Conservation (phyloP, 2,329 filamentous ascomycete species). For the Aspergillus costaricaensis region DNA sequence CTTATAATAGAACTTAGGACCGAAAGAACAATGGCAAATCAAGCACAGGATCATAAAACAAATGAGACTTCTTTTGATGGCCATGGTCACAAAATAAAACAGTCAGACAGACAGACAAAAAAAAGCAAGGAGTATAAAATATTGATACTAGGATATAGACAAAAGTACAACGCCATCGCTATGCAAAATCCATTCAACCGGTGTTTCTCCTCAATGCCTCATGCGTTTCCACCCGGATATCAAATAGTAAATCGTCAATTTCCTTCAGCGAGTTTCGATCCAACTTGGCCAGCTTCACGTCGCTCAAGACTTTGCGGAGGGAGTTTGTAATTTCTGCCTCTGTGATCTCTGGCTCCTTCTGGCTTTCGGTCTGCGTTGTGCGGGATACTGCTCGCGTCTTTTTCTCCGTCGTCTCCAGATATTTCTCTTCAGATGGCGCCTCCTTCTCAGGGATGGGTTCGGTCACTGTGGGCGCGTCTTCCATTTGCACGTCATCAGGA, state of each 20-base stretch:
- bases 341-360: neutral
- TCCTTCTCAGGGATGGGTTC: neutral
- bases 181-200: slow-evolving; percentile 29
- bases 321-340: slow-evolving; percentile 51
- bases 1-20: neutral
- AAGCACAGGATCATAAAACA: neutral
- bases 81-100: slow-evolving; percentile 1
- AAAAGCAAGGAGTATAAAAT: slow-evolving; percentile 1
- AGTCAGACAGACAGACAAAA: neutral
- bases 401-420: slow-evolving; percentile 6
- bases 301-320: slow-evolving; percentile 59
- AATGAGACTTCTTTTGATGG: neutral
- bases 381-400: neutral
- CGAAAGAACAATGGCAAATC: neutral
- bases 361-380: slow-evolving; percentile 3
- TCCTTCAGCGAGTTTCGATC: slow-evolving; percentile 66
- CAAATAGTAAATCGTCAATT: slow-evolving; percentile 77
- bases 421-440: neutral
- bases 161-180: slow-evolving; percentile 37
- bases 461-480: slow-evolving; percentile 7
- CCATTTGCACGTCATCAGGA: slow-evolving; percentile 20
- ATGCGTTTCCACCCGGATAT: slow-evolving; percentile 73
- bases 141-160: neutral
- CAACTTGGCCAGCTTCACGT: slow-evolving; percentile 62
- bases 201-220: slow-evolving; percentile 62